Evolutionary conservation across 305 asterid genomes (phyloP), one percentile per base, ranked within the genome.

Genomic region (Salvia sclarea): DNA sequence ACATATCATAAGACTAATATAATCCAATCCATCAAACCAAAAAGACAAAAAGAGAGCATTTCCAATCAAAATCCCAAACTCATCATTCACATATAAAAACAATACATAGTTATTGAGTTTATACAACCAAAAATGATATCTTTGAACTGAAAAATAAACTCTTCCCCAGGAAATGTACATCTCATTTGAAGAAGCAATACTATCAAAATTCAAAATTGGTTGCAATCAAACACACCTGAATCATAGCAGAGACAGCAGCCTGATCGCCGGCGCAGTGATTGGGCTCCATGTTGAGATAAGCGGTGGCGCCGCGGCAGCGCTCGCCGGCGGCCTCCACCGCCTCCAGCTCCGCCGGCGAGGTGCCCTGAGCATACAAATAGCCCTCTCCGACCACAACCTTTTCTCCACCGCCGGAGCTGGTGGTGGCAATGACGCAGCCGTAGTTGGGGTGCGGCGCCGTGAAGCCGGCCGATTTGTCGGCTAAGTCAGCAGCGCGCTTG

Each of bases 391-490:
- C 90, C 41, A 88, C 88, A 58, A 52, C 72, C 4, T 58, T 78
- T 12, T 58, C 75, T 60, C 79, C 80, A 41, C 72, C 54, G 25
- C 71, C 81, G 43, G 63, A 49, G 35, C 58, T 57, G 41, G 76
- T 52, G 41, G 76, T 52, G 68, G 91, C 81, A 28, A 94, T 86
- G 54, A 94, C 85, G 58, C 98, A 94, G 11, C 98, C 98, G 58
- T 81, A 91, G 80, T 94, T 94, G 0, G 98, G 98, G 73, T 94
- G 97, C 17, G 97, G 98, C 33, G 98, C 96, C 4, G 96, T 91
- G 72, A 86, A 76, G 7, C 98, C 97, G 0, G 96, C 95, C 0
- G 96, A 94, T 68, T 77, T 87, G 66, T 94, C 99, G 4, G 97
- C 93, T 58, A 94, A 59, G 56, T 91, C 87, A 14, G 95, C 87